phyloP scores from a whole-genome alignment of 2,329 filamentous ascomycete genomes.

The Coniella vitis region DNA sequence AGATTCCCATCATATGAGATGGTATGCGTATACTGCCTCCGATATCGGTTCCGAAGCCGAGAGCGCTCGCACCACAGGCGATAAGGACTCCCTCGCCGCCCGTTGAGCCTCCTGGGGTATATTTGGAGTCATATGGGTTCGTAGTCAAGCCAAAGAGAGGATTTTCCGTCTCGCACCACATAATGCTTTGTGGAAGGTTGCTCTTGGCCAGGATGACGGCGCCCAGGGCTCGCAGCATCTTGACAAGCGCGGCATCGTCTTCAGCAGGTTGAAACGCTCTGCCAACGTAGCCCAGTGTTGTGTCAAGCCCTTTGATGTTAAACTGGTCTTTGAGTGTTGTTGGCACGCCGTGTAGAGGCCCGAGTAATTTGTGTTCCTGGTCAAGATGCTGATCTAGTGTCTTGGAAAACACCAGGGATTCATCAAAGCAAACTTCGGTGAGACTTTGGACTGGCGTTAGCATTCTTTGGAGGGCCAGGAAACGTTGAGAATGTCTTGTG shows the following conservation, averaged over 20 bases:
- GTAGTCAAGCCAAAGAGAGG: constrained; percentile 43
- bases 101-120: constrained; percentile 32
- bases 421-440: constrained; percentile 11
- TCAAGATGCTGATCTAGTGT: neutral
- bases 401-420: neutral
- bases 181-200: constrained; percentile 36
- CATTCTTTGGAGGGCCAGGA: neutral
- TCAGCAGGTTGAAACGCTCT: constrained; percentile 40
- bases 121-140: constrained; percentile 34
- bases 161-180: constrained; percentile 50
- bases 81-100: constrained; percentile 37
- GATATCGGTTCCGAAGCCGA: constrained; percentile 46
- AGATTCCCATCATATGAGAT: constrained; percentile 38
- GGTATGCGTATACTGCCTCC: constrained; percentile 46
- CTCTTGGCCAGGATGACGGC: constrained; percentile 48
- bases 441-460: neutral
- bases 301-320: constrained; percentile 49
- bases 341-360: constrained; percentile 10
- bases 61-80: constrained; percentile 32
- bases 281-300: constrained; percentile 52
- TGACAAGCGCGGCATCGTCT: constrained; percentile 40
- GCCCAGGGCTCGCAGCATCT: constrained; percentile 40
- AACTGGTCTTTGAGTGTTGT: constrained; percentile 50
- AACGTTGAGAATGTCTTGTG: no score
- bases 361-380: neutral